Evolutionary conservation across 257 asterid species (phyloP).

Genomic region (Solanum ahanhuiri): DNA sequence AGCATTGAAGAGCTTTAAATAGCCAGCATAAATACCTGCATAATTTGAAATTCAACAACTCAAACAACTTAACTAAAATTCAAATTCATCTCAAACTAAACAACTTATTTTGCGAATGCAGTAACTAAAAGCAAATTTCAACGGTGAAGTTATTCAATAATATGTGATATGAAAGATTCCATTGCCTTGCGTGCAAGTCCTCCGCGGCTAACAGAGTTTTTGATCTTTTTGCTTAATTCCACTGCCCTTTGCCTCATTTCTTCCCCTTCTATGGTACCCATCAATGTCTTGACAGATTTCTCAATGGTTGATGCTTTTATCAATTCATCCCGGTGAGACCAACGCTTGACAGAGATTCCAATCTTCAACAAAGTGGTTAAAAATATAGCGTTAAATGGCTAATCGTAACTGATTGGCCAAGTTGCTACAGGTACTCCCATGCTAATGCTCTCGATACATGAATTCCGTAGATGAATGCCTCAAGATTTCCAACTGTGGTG

Average conservation of each 20-base stretch:
- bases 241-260: neutral
- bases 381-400: neutral
- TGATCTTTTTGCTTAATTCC: neutral
- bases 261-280: neutral
- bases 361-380: neutral
- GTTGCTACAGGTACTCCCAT: neutral
- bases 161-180: neutral
- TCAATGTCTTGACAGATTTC: neutral
- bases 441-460: neutral
- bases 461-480: neutral
- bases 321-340: neutral
- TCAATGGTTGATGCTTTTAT: neutral
- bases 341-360: neutral
- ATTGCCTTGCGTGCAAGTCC: neutral
- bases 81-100: neutral
- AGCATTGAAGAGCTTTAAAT: neutral
- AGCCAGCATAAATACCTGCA: neutral
- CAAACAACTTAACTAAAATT: neutral
- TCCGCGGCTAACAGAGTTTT: neutral
- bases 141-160: neutral
- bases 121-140: neutral
- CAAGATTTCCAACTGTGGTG: neutral
- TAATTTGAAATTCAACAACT: neutral
- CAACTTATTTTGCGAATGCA: neutral
- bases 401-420: neutral